Evolutionary conservation across 345 rosid species (phyloP), one percentile per base, ranked within the genome.

Genomic region (Syzygium oleosum): DNA sequence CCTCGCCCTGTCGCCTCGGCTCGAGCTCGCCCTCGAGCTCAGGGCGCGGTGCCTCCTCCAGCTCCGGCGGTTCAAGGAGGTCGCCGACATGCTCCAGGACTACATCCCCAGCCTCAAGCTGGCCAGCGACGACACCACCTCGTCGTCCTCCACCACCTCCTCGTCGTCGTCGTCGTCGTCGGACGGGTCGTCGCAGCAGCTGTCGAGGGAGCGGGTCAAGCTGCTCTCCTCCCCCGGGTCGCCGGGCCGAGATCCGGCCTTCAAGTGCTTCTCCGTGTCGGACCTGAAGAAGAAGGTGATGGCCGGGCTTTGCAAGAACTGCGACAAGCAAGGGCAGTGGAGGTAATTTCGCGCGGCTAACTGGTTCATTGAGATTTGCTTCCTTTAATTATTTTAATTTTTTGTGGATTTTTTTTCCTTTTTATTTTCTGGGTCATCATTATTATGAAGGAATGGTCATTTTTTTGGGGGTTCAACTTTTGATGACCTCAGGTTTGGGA

Each of bases 31-130:
- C 79, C 89, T 95, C 3, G 98, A 96, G 23, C 97, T 96, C 23
- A 96, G 93, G 86, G 99, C 99, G 34, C 92, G 96, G 91, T 93
- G 96, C 88, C 84, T 96, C 88, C 94, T 96, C 11, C 91, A 89
- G 52, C 95, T 95, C 21, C 90, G 95, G 52, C 93, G 97, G 68
- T 96, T 90, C 90, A 96, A 90, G 73, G 99, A 94, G 58, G 98
- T 96, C 6, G 97, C 97, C 31, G 91, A 96, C 91, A 92, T 96
- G 98, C 96, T 97, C 56, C 99, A 96, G 41, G 99, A 95, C 87
- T 95, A 95, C 84, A 96, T 96, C 85, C 99, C 99, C 2, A 96
- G 98, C 90, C 92, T 95, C 84, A 86, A 86, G 84, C 12, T 93
- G 84, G 89, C 93, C 0, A 89, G 68, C 31, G 96, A 93, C 1